Evolutionary conservation across 2,329 filamentous ascomycete genomes (phyloP).

Genomic region (Setomelanomma holmii): DNA sequence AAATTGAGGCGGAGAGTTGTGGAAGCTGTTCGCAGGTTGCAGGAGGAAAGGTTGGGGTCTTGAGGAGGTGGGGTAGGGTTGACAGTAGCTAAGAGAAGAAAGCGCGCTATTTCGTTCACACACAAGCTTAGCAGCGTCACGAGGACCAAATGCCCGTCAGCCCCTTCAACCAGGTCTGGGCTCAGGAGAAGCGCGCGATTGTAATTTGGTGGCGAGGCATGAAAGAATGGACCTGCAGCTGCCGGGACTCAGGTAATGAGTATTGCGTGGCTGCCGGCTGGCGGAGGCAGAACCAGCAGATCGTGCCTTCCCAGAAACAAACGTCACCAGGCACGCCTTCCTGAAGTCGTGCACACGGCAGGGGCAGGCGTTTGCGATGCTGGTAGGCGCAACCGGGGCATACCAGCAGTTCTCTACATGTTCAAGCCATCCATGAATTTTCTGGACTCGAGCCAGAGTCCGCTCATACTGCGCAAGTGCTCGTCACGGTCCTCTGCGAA

Average conservation of each 20-base stretch:
- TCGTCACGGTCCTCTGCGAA: background rate
- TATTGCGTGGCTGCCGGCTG: conserved; percentile 16
- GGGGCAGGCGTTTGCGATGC: conserved; percentile 7
- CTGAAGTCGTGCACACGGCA: conserved; percentile 14
- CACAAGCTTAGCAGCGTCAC: background rate
- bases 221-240: conserved; percentile 12
- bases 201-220: conserved; percentile 5
- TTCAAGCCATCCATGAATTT: background rate
- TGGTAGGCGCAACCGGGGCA: conserved; percentile 6
- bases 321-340: conserved; percentile 32
- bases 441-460: background rate
- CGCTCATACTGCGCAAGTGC: background rate
- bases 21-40: conserved; percentile 23
- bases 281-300: conserved; percentile 21
- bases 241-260: conserved; percentile 9
- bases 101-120: conserved; percentile 23
- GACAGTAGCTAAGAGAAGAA: conserved; percentile 11
- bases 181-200: conserved; percentile 18
- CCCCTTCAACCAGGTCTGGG: conserved; percentile 23
- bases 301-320: conserved; percentile 25
- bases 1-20: conserved; percentile 30
- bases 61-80: conserved; percentile 34
- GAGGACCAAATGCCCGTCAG: background rate
- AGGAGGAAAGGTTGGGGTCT: conserved; percentile 31
- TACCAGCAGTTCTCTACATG: background rate